Percentiles rank a stretch among this genome's conserved stretches.
Conservation (phyloP, 75 land plant species). For the Isoetes taiwanensis region DNA sequence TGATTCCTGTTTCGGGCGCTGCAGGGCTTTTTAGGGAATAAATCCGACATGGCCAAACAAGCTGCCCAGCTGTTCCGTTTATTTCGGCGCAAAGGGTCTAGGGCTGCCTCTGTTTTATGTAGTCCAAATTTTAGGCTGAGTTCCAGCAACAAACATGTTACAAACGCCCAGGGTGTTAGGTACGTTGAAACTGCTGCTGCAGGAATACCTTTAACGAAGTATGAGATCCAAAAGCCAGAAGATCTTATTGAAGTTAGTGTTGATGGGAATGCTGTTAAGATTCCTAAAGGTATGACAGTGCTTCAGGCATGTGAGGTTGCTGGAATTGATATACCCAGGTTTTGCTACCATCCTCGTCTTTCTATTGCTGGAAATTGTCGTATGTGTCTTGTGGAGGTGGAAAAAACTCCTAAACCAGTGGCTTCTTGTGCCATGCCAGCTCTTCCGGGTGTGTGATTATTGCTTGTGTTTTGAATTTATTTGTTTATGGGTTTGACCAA, state of each 20-base stretch:
- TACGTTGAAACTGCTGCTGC: conserved; percentile 9
- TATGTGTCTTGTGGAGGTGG: conserved; percentile 97
- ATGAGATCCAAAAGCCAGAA: conserved; percentile 55
- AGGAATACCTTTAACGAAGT: conserved; percentile 48
- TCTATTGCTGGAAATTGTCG: conserved; percentile 99
- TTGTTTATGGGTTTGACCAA: too few relatives aligned
- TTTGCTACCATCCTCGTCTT: conserved; percentile 81
- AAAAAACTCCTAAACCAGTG: conserved; percentile 97
- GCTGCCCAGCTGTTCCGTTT: too few relatives aligned
- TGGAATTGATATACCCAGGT: conserved; percentile 86
- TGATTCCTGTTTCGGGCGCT: too few relatives aligned
- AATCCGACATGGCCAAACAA: too few relatives aligned
- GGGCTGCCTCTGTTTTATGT: too few relatives aligned
- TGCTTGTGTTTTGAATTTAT: too few relatives aligned
- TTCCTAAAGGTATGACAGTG: conserved; percentile 89
- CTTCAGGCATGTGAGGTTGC: conserved; percentile 94
- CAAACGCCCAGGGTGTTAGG: too few relatives aligned
- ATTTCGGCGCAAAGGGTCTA: too few relatives aligned
- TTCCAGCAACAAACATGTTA: too few relatives aligned
- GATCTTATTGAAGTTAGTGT: conserved; percentile 90
- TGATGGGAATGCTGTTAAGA: conserved; percentile 70
- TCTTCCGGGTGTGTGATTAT: conserved; percentile 73
- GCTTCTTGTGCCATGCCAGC: conserved; percentile 99
- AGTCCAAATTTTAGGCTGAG: too few relatives aligned
- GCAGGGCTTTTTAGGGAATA: too few relatives aligned